Base-by-base conservation (phyloP, 768 basidiomycete species). In the Leccinum longicurvipes region DNA sequence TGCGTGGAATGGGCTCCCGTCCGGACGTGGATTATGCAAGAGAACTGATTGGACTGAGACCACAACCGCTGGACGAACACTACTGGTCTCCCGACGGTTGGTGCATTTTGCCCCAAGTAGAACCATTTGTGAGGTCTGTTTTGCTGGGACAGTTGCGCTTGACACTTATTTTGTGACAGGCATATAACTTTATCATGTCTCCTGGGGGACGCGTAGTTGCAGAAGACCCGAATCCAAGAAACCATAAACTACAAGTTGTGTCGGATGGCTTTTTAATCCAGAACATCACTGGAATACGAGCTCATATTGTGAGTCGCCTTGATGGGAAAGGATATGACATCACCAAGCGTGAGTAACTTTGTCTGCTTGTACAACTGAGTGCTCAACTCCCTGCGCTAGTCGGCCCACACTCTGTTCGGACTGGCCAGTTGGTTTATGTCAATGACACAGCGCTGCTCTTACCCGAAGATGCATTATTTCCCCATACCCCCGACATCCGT, bases 321-420 rank as follows among this genome's bases (percentile, higher is more conserved):
- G 93, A 95, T 62, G 86, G 87, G 12, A 85, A 79, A 61, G 93
- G 93, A 8, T 96, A 93, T 62, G 91, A 96, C 62, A 79, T 98
- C 51, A 80, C 87, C 31, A 91, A 84, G 75, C 74, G 94, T 94
- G 62, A 65, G 87, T 70, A 19, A 34, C 41, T 47, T 54, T 9
- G 34, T 57, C 11, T 29, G 11, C 23, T 3, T 45, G 50, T 34
- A 36, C 25, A 50, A 2, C 28, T 31, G 48, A 53, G n/a, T 24
- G 24, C 50, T 62, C 47, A 63, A 28, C n/a, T 46, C 27, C 25
- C 8, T 56, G 14, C 32, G 23, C 11, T 56, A 94, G 91, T 95
- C 63, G 93, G 91, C 0, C 91, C 89, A 52, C 85, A 92, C 63
- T 75, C 83, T 34, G 86, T 95, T 41, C 80, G 85, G 47, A 82